These are phyloP conservation scores for Arthrobotrys entomopaga DNA, from an alignment of 2,329 filamentous ascomycete genomes.

Conservation along the genomic window DNA sequence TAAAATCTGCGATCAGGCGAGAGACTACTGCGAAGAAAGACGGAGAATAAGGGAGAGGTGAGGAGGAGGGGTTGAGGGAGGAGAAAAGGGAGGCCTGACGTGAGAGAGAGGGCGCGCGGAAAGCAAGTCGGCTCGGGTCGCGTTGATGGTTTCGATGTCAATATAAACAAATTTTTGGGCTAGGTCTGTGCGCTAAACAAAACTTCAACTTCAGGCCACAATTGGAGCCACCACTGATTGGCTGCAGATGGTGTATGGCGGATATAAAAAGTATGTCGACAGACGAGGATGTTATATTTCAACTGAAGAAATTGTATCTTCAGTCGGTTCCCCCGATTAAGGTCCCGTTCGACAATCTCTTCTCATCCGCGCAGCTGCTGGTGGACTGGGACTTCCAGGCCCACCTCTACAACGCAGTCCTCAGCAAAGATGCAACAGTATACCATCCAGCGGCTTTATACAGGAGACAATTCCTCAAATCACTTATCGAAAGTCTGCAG, in stretches of 20 bases:
- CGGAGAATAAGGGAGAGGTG: constrained; percentile 1
- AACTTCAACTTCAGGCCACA: constrained; percentile 2
- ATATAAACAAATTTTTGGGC: constrained; percentile 44
- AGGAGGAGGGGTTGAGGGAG: not conserved
- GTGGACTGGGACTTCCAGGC: constrained; percentile 35
- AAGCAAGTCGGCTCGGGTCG: constrained; percentile 14
- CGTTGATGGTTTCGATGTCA: constrained; percentile 33
- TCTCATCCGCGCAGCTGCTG: constrained; percentile 9
- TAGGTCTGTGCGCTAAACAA: not conserved
- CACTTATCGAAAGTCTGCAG: constrained; percentile 28
- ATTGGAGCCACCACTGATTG: not conserved
- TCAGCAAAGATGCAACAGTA: constrained; percentile 52
- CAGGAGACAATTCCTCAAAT: constrained; percentile 46
- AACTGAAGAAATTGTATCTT: constrained; percentile 36
- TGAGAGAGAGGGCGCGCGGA: constrained; percentile 13
- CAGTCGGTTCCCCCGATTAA: constrained; percentile 43
- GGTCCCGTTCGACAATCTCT: constrained; percentile 40
- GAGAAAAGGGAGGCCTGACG: constrained; percentile 22
- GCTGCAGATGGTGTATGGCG: not conserved
- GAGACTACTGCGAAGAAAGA: constrained; percentile 8
- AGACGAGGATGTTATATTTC: constrained; percentile 4
- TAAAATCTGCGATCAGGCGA: not conserved
- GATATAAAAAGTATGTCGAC: not conserved
- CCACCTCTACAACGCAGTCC: constrained; percentile 49
- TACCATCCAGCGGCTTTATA: constrained; percentile 28